Evolutionary conservation across 2,329 filamentous ascomycete genomes (phyloP), one percentile per base, ranked within the genome.

Genomic region (Neopestalotiopsis sp.): DNA sequence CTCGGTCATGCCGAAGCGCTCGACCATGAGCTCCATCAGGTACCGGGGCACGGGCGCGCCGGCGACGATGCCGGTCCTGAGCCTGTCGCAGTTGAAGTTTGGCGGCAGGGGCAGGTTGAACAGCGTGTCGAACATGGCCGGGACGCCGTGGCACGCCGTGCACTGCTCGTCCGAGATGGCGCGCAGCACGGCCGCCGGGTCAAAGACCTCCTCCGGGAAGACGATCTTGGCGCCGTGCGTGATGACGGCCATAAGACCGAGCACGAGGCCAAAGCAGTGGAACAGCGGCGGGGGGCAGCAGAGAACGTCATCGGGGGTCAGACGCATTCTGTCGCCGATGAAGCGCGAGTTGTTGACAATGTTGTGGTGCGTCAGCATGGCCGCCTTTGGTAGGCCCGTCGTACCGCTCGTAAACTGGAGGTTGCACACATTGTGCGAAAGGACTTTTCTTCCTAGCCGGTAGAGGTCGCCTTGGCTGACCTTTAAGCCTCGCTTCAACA

Each of bases 251-350:
- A 95, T 86, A 59, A 95, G 85, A 9, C 93, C 93, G 3, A 94
- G 87, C 1, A 95, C 92, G 7, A 95, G 87, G 1, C 93, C 93
- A 76, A 95, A 95, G 82, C 92, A 95, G 82, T 96, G 94, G 84
- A 96, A 96, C 3, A 96, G 85, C 0, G 94, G 93, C 0, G 93
- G 93, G 3, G 93, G 93, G 78, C 93, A 96, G 83, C 93, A 95
- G 12, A 96, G 85, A 7, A 91, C 83, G 75, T 95, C 92, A 61
- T 85, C 82, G 2, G 87, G 81, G 0, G 88, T 90, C 17, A 95
- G 85, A 5, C 88, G 85, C 91, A 94, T 92, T 58, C 92, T 88
- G 78, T 94, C 91, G 67, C 92, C 92, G 64, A 92, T 91, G 80
- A 92, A 92, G 38, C 90, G 87, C 7, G 89, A 86, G 77, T 92